A percentile compares a stretch with the other conserved stretches of the same genome.
Conservation (phyloP, 805 yeast genomes). For the Hermanozyma aechmeae region DNA sequence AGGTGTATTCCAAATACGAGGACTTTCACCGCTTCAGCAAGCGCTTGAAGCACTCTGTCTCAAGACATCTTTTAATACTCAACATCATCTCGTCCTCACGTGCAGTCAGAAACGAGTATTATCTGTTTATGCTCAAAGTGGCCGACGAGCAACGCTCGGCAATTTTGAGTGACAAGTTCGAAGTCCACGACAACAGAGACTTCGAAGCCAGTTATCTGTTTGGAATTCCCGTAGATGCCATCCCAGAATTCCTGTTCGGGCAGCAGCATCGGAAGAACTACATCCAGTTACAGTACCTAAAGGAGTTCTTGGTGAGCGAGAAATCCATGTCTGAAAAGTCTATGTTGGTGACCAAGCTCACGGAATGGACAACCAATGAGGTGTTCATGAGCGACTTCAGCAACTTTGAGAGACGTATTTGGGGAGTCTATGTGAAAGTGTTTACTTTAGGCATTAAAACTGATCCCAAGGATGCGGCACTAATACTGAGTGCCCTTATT, state of each 20-base stretch:
- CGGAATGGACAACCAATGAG: no score
- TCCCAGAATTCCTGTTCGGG: no score
- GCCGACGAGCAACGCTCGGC: constrained; percentile 8
- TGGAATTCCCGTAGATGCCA: no score
- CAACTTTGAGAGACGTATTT: no score
- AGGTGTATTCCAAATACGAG: constrained; percentile 55
- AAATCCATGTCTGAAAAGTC: constrained; percentile 3
- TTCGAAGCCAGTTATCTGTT: constrained; percentile 43
- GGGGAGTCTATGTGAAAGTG: no score
- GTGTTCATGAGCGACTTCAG: no score
- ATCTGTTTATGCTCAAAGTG: constrained; percentile 15
- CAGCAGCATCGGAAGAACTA: no score
- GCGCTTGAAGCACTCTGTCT: constrained; percentile 42
- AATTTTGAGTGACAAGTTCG: constrained; percentile 6
- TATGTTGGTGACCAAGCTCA: no score
- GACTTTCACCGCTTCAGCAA: constrained; percentile 56
- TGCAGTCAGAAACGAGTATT: constrained; percentile 20
- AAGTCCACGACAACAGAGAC: constrained; percentile 52
- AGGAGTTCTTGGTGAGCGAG: constrained; percentile 31
- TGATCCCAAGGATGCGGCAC: no score
- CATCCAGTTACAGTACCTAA: constrained; percentile 26
- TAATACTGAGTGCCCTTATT: no score
- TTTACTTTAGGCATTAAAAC: no score
- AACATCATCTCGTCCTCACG: constrained; percentile 25
- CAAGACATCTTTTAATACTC: constrained; percentile 27